Evolutionary conservation across 305 asterid genomes (phyloP), one percentile per base, ranked within the genome.

Genomic region (Fraxinus latifolia): DNA sequence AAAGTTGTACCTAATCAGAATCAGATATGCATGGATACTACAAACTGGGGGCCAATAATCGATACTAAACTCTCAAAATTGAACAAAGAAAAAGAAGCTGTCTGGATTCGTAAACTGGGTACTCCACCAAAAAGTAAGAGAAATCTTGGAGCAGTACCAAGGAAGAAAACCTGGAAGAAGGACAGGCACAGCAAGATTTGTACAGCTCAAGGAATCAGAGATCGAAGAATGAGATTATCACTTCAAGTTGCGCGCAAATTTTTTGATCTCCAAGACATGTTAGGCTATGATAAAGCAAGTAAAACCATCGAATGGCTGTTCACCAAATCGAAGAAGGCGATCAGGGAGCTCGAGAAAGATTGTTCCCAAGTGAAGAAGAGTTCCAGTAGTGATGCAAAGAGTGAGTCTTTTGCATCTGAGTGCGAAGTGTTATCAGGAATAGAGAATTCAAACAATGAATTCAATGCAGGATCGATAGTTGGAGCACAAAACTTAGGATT

Each of bases 181-280:
- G 92, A 91, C 34, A 68, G 94, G 17, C 94, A 91, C 82, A 91
- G 94, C 86, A 91, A 91, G 88, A 91, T 91, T 79, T 77, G 89
- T 82, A 91, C 94, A 0, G 94, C 94, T 6, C 91, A 88, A 81
- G 94, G 94, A 31, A 73, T 88, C 17, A 58, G 94, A 1, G 94
- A 89, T 80, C 74, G 94, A 55, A 65, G 94, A 27, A 88, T 91
- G 92, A 84, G 94, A 4, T 80, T 91, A 8, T 91, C 94, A 0
- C 87, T 91, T 1, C 92, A 87, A 60, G 88, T 88, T 0, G 94
- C 94, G 1, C 83, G 94, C 0, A 86, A 91, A 31, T 91, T 91
- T 85, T 89, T 90, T 37, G 93, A 88, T 82, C 91, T 89, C 33
- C 92, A 89, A 74, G 92, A 89, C 60, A 77, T 90, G 90, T 42